These are phyloP conservation scores for Oryza australiensis DNA, from an alignment of 176 grass and related monocot genomes.

Conservation along the genomic window DNA sequence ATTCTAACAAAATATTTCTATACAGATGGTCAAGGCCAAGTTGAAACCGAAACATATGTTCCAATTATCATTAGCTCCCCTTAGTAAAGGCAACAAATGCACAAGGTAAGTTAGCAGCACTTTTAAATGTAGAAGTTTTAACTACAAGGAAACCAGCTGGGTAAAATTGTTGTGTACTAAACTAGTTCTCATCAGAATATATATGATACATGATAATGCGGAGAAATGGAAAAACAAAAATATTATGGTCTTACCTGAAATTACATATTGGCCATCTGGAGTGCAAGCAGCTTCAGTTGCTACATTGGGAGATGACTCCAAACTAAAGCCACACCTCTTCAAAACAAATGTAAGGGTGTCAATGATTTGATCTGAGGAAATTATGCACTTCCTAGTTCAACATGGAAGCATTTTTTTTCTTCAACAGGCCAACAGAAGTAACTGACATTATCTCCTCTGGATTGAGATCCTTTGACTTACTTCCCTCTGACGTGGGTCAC, in stretches of 20 bases:
- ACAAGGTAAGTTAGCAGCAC: not conserved
- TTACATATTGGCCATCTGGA: conserved; percentile 90
- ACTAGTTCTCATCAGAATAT: conserved; percentile 11
- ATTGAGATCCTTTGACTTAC: no score
- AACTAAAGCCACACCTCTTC: conserved; percentile 94
- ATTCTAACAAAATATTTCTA: conserved; percentile 12
- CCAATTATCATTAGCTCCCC: conserved; percentile 10
- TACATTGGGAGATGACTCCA: conserved; percentile 88
- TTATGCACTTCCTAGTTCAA: not conserved
- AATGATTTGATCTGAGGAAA: conserved; percentile 13
- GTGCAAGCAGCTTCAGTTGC: conserved; percentile 91
- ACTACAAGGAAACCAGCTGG: not conserved
- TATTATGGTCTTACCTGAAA: conserved; percentile 63
- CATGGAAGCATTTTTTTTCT: not conserved
- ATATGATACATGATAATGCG: conserved; percentile 7
- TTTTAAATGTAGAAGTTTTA: not conserved
- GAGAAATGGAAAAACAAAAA: not conserved
- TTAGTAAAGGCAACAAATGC: not conserved
- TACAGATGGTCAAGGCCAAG: not conserved
- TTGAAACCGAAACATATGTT: conserved; percentile 18
- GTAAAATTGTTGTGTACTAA: not conserved
- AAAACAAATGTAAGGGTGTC: conserved; percentile 18
- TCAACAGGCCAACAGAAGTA: not conserved
- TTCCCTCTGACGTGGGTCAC: no score
- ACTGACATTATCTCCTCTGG: conserved; percentile 83